A percentile compares a stretch with the other conserved stretches of the same genome.
Evolutionary conservation across 2,329 filamentous ascomycete species (phyloP).

Genomic region (Coniochaeta ligniaria): DNA sequence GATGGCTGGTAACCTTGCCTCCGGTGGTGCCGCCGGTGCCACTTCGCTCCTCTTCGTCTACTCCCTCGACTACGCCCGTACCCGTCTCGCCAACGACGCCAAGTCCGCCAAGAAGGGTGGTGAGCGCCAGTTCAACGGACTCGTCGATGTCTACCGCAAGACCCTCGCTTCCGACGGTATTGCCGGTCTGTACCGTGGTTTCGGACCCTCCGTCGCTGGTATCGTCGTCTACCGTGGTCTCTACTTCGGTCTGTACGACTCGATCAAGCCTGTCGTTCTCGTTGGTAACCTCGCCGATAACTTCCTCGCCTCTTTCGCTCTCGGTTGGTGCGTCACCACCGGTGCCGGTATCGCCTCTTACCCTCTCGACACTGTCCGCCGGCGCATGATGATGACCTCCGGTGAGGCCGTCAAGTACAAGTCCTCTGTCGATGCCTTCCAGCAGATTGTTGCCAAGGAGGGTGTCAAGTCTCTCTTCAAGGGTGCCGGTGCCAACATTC

Average conservation of each 20-base stretch:
- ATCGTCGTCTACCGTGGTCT: conserved; percentile 99
- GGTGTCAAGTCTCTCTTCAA: conserved; percentile 99
- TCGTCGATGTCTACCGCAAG: conserved; percentile 99
- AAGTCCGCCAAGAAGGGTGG: conserved; percentile 96
- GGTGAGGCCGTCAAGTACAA: conserved; percentile 99
- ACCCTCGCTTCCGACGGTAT: conserved; percentile 98
- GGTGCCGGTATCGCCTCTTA: conserved; percentile 99
- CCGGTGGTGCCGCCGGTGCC: conserved; percentile 99
- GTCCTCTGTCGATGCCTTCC: conserved; percentile 87
- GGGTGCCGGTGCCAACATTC: conserved; percentile 99
- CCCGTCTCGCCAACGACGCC: conserved; percentile 99
- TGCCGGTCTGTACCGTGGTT: conserved; percentile 99
- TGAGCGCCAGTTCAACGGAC: conserved; percentile 99
- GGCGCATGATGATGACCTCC: conserved; percentile 99
- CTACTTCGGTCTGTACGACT: conserved; percentile 99
- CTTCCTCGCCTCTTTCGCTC: conserved; percentile 98
- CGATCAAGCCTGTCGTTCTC: conserved; percentile 97
- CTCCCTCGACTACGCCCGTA: conserved; percentile 99
- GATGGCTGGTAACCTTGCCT: conserved; percentile 99
- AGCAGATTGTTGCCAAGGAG: conserved; percentile 96
- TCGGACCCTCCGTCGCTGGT: conserved; percentile 98
- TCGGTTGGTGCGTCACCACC: conserved; percentile 99
- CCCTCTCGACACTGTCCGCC: conserved; percentile 99
- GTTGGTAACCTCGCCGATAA: conserved; percentile 87
- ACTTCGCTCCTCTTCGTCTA: conserved; percentile 99